Base-by-base conservation (phyloP, 352 stramenopile species). In the Pythium phragmiticola region DNA sequence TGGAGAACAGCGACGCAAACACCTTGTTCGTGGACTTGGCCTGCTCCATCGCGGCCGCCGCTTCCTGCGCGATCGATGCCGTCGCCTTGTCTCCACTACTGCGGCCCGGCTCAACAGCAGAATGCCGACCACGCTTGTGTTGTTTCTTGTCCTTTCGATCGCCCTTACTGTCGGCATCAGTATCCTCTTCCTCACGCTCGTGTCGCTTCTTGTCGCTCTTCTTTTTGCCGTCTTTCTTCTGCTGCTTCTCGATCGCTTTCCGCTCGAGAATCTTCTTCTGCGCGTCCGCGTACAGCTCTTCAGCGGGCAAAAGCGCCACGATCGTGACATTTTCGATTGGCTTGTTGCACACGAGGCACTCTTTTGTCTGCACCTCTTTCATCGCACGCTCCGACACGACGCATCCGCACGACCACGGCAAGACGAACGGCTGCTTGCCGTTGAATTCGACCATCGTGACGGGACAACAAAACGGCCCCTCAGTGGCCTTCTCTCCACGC, bases 371-470 rank as follows among this genome's bases (percentile, higher is more conserved):
- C 37, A 98, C 84, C 50, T 96, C 87, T 60, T 93, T 92, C 34
- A 96, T 63, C 47, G 89, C 84, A 30, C 88, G 88, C 60, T 96
- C 91, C 30, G 88, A 94, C 8, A 98, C 60, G 36, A 98, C 89
- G 59, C 88, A 97, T 33, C 91, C 91, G 46, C 90, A 97, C 54
- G 66, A 72, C 23, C 82, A 78, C 11, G 95, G 52, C 47, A 96
- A 74, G 43, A 93, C 73, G 60, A 98, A 98, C 0, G 88, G 82
- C 55, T 95, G 77, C 45, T 88, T 87, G 65, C 90, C 90, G 47
- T 89, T 96, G 63, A 98, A 90, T 66, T 95, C 84, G 47, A 82
- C 57, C 69, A 91, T 78, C n/a, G 87, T 96, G 17, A 97, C 72
- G 28, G 91, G 91, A 57, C 91, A 98, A 48, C 82, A 6, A 19